Evolutionary conservation across 306 rosid species (phyloP).

Genomic region (Dicorynia guianensis): DNA sequence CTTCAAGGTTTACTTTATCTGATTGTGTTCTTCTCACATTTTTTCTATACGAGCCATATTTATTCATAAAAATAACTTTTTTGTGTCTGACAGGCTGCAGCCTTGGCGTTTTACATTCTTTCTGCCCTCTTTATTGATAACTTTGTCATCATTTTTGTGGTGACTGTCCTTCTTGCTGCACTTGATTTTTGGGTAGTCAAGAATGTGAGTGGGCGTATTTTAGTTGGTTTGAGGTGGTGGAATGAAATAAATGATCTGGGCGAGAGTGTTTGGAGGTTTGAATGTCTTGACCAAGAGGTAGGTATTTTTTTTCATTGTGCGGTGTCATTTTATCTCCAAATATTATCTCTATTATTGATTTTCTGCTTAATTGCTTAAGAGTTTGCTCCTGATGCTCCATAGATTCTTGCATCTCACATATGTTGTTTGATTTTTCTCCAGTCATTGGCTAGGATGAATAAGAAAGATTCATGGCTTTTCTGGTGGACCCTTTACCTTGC

Average conservation of each 20-base stretch:
- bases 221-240: slow-evolving; percentile 99
- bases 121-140: slow-evolving; percentile 81
- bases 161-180: slow-evolving; percentile 94
- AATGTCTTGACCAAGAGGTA: slow-evolving; percentile 97
- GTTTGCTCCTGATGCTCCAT: slow-evolving; percentile 24
- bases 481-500: slow-evolving; percentile 96
- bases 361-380: slow-evolving; percentile 25
- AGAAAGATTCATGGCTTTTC: slow-evolving; percentile 96
- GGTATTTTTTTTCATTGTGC: slow-evolving; percentile 32
- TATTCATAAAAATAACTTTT: slow-evolving; percentile 23
- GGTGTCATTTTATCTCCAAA: slow-evolving; percentile 22
- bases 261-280: slow-evolving; percentile 98
- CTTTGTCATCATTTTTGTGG: slow-evolving; percentile 98
- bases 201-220: slow-evolving; percentile 96
- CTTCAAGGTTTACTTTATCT: slow-evolving; percentile 72
- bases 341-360: neutral
- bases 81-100: slow-evolving; percentile 69
- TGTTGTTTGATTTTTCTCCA: slow-evolving; percentile 43
- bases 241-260: slow-evolving; percentile 97
- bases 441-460: slow-evolving; percentile 96
- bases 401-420: slow-evolving; percentile 17
- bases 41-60: slow-evolving; percentile 21
- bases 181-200: slow-evolving; percentile 99
- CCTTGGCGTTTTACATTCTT: slow-evolving; percentile 95
- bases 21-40: neutral